Percentiles rank a stretch among this genome's conserved stretches.
Conservation (phyloP, 2,329 filamentous ascomycete genomes). For the Fusarium begoniae region DNA sequence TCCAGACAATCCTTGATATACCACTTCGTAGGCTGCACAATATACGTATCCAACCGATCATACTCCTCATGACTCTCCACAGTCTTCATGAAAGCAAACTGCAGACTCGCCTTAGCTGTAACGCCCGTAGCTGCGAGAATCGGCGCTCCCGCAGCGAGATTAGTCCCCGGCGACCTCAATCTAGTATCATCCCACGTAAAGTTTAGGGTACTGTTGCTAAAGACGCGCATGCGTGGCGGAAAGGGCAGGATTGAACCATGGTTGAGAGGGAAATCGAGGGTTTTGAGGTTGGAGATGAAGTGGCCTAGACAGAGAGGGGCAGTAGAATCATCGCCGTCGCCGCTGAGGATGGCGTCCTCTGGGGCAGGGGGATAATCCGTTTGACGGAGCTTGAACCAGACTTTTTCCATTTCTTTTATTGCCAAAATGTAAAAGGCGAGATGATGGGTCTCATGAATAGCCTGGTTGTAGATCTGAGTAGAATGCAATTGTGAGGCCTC, state of each 20-base stretch:
- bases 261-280: neutral
- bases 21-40: neutral
- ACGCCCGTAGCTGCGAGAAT: rapidly evolving
- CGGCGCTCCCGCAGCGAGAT: rapidly evolving
- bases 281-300: neutral
- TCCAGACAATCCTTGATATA: neutral
- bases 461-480: rapidly evolving
- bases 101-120: rapidly evolving
- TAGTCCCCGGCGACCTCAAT: rapidly evolving
- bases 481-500: neutral
- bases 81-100: neutral
- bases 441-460: rapidly evolving
- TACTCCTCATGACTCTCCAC: neutral
- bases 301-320: neutral
- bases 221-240: neutral
- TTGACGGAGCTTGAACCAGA: slow-evolving; percentile 1
- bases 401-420: neutral
- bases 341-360: neutral
- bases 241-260: neutral
- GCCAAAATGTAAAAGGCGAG: neutral
- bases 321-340: neutral
- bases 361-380: neutral
- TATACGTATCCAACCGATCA: neutral
- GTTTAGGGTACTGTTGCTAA: rapidly evolving
- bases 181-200: neutral